Conservation (phyloP, 2,329 filamentous ascomycete species). For the Aspergillus sp. region DNA sequence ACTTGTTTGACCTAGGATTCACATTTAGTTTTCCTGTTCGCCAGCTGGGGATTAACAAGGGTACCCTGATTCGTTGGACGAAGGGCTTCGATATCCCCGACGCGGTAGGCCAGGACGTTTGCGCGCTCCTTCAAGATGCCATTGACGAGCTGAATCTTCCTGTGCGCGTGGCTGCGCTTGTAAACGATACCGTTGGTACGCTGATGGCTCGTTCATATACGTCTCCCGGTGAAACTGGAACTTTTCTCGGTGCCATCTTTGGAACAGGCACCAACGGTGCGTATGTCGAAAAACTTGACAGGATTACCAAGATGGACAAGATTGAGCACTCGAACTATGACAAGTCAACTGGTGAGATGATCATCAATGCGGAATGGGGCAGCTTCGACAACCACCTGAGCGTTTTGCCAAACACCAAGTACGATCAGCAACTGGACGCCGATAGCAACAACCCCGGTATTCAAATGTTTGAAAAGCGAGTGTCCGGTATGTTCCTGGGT, state of each 20-base stretch:
- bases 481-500: conserved; percentile 97
- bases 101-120: conserved; percentile 91
- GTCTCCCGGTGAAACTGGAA: conserved; percentile 79
- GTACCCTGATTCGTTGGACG: conserved; percentile 92
- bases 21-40: conserved; percentile 97
- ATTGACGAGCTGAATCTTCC: conserved; percentile 84
- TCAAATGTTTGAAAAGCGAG: conserved; percentile 98
- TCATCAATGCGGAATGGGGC: conserved; percentile 98
- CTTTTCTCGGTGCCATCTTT: conserved; percentile 93
- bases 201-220: conserved; percentile 97
- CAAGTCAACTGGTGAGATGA: conserved; percentile 83
- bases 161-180: conserved; percentile 89
- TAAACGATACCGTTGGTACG: conserved; percentile 97
- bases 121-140: conserved; percentile 81
- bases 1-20: conserved; percentile 93
- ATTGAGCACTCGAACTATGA: conserved; percentile 65
- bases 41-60: conserved; percentile 93
- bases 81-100: conserved; percentile 98
- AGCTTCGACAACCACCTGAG: conserved; percentile 94
- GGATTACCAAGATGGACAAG: conserved; percentile 71
- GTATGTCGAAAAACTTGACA: conserved; percentile 87
- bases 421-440: conserved; percentile 75
- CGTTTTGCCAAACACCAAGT: conserved; percentile 80
- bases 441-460: conserved; percentile 87
- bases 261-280: conserved; percentile 97